These are phyloP conservation scores for Cyberlindnera maritima DNA, from an alignment of 805 yeast species.

Conservation along the genomic window DNA sequence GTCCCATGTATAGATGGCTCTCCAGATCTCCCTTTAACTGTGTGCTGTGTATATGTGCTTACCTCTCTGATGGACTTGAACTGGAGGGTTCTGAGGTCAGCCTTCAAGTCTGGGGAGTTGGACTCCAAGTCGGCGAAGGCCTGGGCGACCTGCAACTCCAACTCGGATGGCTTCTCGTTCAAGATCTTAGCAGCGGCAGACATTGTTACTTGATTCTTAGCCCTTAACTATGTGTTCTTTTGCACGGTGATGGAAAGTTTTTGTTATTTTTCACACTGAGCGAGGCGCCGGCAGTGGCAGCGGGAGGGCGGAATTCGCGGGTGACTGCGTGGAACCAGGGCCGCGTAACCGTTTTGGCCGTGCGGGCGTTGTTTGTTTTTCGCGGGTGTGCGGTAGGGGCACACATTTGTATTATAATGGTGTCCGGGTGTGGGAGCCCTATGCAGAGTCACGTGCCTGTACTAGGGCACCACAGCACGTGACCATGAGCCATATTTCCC, in stretches of 20 bases:
- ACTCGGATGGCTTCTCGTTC: slow-evolving; percentile 94
- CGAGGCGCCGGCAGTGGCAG: too few species aligned
- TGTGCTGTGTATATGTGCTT: slow-evolving; percentile 25
- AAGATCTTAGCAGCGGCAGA: slow-evolving; percentile 97
- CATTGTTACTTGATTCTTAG: slow-evolving; percentile 46
- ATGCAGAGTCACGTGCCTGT: slow-evolving; percentile 1
- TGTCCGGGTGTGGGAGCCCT: too few species aligned
- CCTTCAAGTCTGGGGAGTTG: slow-evolving; percentile 92
- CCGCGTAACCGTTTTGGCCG: too few species aligned
- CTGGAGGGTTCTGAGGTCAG: slow-evolving; percentile 97
- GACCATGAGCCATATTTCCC: too few species aligned
- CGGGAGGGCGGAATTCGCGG: neutral
- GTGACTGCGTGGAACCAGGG: too few species aligned
- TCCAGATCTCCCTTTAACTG: neutral
- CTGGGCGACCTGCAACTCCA: slow-evolving; percentile 99
- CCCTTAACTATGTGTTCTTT: neutral
- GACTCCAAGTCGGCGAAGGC: slow-evolving; percentile 95
- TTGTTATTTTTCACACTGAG: slow-evolving; percentile 14
- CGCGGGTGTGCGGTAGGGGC: too few species aligned
- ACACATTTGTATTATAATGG: neutral
- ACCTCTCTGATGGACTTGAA: slow-evolving; percentile 96
- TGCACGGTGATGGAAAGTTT: slow-evolving; percentile 15
- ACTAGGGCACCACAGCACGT: too few species aligned
- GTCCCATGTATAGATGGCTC: too few species aligned
- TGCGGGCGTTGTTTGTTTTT: too few species aligned